These are phyloP conservation scores for Straminergon stramineum DNA, from an alignment of 225 moss, liverwort and hornwort species.

Conservation along the genomic window DNA sequence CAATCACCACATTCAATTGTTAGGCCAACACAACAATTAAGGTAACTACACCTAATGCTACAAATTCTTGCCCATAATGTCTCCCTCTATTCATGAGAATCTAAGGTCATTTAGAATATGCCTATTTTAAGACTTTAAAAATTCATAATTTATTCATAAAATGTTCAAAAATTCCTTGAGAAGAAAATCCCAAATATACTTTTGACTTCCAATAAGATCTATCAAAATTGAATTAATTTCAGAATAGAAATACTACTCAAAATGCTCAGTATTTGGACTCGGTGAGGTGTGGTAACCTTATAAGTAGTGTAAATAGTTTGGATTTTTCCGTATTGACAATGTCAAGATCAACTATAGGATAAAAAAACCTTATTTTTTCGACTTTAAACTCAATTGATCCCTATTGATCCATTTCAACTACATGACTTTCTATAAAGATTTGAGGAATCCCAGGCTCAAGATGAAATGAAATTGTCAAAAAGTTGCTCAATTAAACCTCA, in stretches of 20 bases:
- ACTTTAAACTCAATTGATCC: background rate
- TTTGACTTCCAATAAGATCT: background rate
- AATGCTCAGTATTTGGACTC: background rate
- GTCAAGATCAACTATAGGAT: rapidly evolving
- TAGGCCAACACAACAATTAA: rapidly evolving
- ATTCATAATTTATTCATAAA: background rate
- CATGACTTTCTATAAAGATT: rapidly evolving
- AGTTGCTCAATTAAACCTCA: rapidly evolving
- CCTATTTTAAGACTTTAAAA: background rate
- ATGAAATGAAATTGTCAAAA: background rate
- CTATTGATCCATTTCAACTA: background rate
- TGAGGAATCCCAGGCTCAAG: background rate
- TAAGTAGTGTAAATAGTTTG: rapidly evolving
- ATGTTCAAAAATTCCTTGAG: background rate
- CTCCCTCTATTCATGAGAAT: rapidly evolving
- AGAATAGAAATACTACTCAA: background rate
- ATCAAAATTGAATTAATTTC: background rate
- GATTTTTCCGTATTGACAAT: rapidly evolving
- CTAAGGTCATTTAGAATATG: rapidly evolving
- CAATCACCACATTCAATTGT: too few relatives aligned
- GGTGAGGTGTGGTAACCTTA: too few relatives aligned
- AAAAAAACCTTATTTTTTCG: background rate
- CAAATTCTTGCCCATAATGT: background rate
- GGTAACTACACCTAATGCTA: too few relatives aligned
- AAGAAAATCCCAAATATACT: background rate